These are phyloP conservation scores for Persicaria tinctoria DNA, from an alignment of 148 eudicot species.

Conservation along the genomic window DNA sequence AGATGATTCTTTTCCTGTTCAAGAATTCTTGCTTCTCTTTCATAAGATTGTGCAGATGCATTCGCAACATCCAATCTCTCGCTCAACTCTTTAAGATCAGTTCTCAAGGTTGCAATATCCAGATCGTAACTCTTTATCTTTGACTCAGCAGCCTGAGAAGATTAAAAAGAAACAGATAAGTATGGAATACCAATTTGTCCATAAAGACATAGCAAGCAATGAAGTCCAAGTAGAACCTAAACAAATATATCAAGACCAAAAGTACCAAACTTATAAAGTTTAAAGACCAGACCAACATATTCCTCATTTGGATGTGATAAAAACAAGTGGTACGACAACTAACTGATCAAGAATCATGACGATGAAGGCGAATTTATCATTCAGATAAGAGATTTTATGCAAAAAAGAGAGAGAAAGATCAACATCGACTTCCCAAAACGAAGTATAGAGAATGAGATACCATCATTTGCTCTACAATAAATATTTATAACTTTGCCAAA, in stretches of 20 bases:
- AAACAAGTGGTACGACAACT: neutral
- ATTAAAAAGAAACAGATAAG: constrained; percentile 8
- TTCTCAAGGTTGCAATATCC: constrained; percentile 42
- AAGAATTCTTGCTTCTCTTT: constrained; percentile 70
- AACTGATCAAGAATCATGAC: neutral
- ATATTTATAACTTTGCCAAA: neutral
- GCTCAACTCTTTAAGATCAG: constrained; percentile 45
- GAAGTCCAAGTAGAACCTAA: neutral
- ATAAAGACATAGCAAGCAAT: neutral
- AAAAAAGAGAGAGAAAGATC: neutral
- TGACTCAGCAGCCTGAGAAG: constrained; percentile 65
- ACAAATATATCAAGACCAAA: neutral
- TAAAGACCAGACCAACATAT: neutral
- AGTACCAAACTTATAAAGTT: neutral
- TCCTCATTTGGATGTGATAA: neutral
- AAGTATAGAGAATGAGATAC: neutral
- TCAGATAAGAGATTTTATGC: neutral
- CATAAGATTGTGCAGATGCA: constrained; percentile 55
- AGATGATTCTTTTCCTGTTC: constrained; percentile 75
- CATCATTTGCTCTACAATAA: no score
- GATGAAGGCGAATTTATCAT: neutral
- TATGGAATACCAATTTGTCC: neutral
- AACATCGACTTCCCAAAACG: neutral
- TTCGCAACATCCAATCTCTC: constrained; percentile 57
- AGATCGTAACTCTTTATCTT: constrained; percentile 55